Base-by-base conservation (phyloP, 768 basidiomycete genomes). In the Lactarius psammicola region DNA sequence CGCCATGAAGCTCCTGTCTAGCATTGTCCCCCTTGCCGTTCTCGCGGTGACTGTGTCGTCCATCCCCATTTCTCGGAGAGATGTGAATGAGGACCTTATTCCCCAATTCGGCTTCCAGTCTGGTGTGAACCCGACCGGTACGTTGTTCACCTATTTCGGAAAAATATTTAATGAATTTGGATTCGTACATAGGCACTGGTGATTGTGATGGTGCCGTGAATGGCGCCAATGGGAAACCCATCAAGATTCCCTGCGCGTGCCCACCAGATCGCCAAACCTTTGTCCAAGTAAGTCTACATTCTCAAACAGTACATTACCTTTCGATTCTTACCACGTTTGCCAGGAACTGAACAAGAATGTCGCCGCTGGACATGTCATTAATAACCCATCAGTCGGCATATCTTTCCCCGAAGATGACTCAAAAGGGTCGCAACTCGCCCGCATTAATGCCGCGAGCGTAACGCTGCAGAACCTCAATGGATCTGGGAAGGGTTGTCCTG, bases 401-500 rank as follows among this genome's bases (percentile, higher is more conserved):
- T 72, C 75, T 58, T 84, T 83, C 76, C 83, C 82, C 15, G 76
- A 74, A 0, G 82, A 82, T 62, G 72, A 74, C 65, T 78, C 76
- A 46, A 74, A 69, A 33, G 74, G 71, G 1, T 78, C 78, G 26
- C 79, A 81, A 71, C 72, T 69, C 53, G 78, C 78, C 42, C 77
- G 80, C 28, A 76, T 92, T 62, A 79, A 83, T 61, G 82, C 87
- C 34, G 80, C 85, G 2, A 70, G 84, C 3, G 81, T 87, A 30
- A 88, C 89, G 0, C 78, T 91, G 23, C 89, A 91, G 77, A 92
- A 91, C 75, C 74, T 91, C 49, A 77, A 81, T 62, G 89, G 88
- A 0, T 78, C 87, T 0, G 90, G 88, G 51, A 74, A 78, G 4
- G 89, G 88, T 7, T 90, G 87, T 72, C 88, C 88, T 3, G 79